Conservation (phyloP, 108 stramenopile genomes). For the Licmophora abbreviata region DNA sequence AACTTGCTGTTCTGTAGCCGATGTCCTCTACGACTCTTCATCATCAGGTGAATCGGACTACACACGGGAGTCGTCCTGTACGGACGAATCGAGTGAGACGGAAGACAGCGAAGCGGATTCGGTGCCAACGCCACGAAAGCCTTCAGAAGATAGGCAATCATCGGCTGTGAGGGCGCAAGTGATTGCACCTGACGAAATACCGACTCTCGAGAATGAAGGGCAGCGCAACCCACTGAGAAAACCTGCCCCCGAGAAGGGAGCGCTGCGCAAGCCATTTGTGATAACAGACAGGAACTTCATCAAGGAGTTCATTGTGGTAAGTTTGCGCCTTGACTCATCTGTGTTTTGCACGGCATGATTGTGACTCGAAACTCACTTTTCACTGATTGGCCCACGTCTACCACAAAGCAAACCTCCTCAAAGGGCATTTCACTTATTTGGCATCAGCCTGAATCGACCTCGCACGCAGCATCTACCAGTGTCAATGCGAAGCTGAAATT, state of each 20-base stretch:
- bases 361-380: too few relatives aligned
- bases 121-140: slow-evolving; percentile 1
- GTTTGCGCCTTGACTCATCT: too few relatives aligned
- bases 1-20: neutral
- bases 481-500: too few relatives aligned
- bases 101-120: neutral
- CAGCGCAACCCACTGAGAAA: too few relatives aligned
- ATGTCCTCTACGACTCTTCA: neutral
- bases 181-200: slow-evolving; percentile 1
- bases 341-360: too few relatives aligned
- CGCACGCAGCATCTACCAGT: too few relatives aligned
- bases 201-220: neutral
- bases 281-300: slow-evolving; percentile 8
- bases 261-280: neutral
- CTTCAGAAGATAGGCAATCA: slow-evolving; percentile 6
- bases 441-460: slow-evolving; percentile 23
- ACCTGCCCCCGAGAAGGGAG: too few relatives aligned
- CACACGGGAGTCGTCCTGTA: too few relatives aligned
- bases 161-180: slow-evolving; percentile 5
- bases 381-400: too few relatives aligned
- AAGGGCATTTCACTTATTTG: slow-evolving; percentile 22
- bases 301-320: slow-evolving; percentile 19
- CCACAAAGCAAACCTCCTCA: slow-evolving; percentile 2
- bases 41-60: neutral
- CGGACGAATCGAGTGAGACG: too few relatives aligned